Base-by-base conservation (phyloP, 441 rosid species). In the Iberis amara region DNA sequence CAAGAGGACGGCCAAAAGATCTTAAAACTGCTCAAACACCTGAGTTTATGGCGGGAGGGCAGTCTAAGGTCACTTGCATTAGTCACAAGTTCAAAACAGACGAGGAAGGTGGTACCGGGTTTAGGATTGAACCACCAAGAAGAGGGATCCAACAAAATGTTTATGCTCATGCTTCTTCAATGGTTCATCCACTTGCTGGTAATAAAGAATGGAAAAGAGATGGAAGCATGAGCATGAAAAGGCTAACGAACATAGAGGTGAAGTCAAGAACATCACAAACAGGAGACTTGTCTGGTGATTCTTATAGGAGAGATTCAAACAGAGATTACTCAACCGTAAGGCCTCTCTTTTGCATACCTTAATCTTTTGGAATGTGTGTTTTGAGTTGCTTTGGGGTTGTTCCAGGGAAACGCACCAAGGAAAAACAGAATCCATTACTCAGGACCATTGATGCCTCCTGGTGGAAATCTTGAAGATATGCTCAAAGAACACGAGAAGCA, bases 391-490 rank as follows among this genome's bases (percentile, higher is more conserved):
- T n/a, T n/a, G n/a, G n/a, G n/a, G n/a, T n/a, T n/a, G n/a, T n/a
- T n/a, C n/a, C n/a, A n/a, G 98, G 91, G 75, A 4, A 72, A 76
- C 42, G 73, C 68, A 30, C 81, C 72, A 1, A 77, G 76, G 79
- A 88, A 83, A 47, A 88, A 66, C 79, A 83, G 85, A 68, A 82
- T 88, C 46, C 80, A 88, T 51, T 87, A 58, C 75, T 87, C 96
- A 8, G 96, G 96, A 67, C 96, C 96, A 9, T 69, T 87, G 73
- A 73, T 84, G 78, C 84, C 90, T 47, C 84, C 85, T 5, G 94
- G 90, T 37, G 94, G 86, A 36, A 84, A 84, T 69, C 74, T 82
- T 39, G 94, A 84, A 24, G 96, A 85, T 45, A 48, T 82, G 63
- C 78, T 87, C 1, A 82, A 69, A 68, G 96, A 84, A 41, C 96